Evolutionary conservation across 768 basidiomycete genomes (phyloP), one percentile per base, ranked within the genome.

Genomic region (Pleurotus sapidus): DNA sequence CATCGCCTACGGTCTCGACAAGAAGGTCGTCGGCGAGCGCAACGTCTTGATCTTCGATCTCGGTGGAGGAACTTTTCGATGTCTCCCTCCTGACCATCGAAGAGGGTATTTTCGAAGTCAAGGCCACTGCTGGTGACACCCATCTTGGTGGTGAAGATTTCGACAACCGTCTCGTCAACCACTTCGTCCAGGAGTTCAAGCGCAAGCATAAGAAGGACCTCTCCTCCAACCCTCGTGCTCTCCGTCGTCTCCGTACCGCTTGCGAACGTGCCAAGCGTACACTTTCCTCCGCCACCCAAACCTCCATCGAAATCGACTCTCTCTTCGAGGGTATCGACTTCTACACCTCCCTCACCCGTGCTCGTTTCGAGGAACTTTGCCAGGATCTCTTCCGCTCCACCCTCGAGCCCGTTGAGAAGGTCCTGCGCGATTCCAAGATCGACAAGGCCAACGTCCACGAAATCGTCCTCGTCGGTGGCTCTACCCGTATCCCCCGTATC

Each of bases 91-190:
- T 99, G 64, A 95, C 94, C 77, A 98, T 98, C 81, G 92, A 83
- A 64, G 95, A 95, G 70, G 96, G 96, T 77, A 94, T 98, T 70
- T 98, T 98, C 71, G 95, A 95, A 64, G 96, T 98, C 72, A 98
- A 98, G 83, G 95, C 97, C 45, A 98, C 97, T 63, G 95, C 95
- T 65, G 97, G 97, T 80, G 95, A 98, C 75, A 99, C 97, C 64
- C 97, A 98, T 77, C 82, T 98, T 73, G 97, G 96, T 80, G 97
- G 97, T 79, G 97, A 99, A 79, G 97, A 98, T 74, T 98, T 98
- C 64, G 95, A 98, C 74, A 96, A 96, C 79, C 88, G 94, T 63
- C 92, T 98, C 64, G 93, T 98, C 72, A 94, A 93, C 75, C 93
- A 95, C 83, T 95, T 97, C 69, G 88, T 89, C 60, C 92, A 95